A percentile compares a stretch with the other conserved stretches of the same genome.
These are phyloP conservation scores for Acacia melanoxylon DNA, from an alignment of 306 rosid species.

Conservation along the genomic window DNA sequence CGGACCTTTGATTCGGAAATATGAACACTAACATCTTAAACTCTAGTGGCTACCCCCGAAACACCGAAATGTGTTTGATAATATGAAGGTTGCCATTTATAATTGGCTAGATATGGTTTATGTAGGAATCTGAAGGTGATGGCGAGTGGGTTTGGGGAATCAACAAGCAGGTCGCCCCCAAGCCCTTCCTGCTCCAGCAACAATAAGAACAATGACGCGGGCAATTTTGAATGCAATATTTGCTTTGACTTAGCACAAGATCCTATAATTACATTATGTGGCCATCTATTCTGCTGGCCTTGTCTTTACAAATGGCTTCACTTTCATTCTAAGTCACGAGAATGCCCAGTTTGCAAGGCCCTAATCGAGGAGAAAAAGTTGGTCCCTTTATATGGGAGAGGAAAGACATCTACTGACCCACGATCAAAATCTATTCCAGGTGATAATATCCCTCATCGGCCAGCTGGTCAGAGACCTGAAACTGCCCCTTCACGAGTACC, in stretches of 20 bases:
- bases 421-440: constrained; percentile 79
- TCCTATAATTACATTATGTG: constrained; percentile 82
- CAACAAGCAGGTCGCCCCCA: constrained; percentile 66
- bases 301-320: constrained; percentile 94
- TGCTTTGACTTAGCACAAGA: constrained; percentile 92
- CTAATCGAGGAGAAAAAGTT: constrained; percentile 68
- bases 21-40: neutral
- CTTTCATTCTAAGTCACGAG: constrained; percentile 70
- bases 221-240: constrained; percentile 86
- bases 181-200: constrained; percentile 55
- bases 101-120: constrained; percentile 50
- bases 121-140: constrained; percentile 44
- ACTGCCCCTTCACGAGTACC: constrained; percentile 75
- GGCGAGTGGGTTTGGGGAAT: constrained; percentile 78
- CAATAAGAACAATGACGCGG: constrained; percentile 54
- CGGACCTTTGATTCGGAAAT: constrained; percentile 6
- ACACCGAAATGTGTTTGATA: neutral
- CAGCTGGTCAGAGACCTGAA: constrained; percentile 84
- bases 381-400: constrained; percentile 90
- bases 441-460: constrained; percentile 70
- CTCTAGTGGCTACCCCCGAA: neutral
- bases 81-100: neutral
- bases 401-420: constrained; percentile 85
- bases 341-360: constrained; percentile 93
- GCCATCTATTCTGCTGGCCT: constrained; percentile 94